phyloP scores from a whole-genome alignment of 257 asterid species.

The Solanum paucissectum region DNA sequence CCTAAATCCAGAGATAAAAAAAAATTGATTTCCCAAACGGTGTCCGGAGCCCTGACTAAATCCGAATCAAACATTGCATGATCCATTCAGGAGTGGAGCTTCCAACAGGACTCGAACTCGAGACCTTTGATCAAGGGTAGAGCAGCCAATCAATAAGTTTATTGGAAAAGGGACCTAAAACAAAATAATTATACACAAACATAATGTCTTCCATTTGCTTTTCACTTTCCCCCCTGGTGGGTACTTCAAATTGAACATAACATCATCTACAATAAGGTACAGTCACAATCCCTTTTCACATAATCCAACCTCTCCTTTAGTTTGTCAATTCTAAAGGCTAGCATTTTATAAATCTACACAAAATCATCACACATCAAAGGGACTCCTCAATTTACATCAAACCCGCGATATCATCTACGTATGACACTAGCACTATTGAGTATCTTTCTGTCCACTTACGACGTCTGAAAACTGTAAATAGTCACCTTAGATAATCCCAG shows the following conservation, averaged over 20 bases:
- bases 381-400: background rate
- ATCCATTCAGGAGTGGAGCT: too few species aligned
- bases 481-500: constrained; percentile 43
- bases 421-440: background rate
- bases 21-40: too few species aligned
- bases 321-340: background rate
- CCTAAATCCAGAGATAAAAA: too few species aligned
- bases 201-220: background rate
- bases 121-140: too few species aligned
- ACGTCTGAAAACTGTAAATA: background rate
- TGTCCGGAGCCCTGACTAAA: too few species aligned
- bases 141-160: background rate
- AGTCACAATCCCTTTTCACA: background rate
- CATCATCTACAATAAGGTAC: background rate
- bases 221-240: background rate
- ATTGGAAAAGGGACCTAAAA: background rate
- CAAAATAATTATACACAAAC: background rate
- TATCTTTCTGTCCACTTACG: background rate
- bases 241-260: constrained; percentile 1
- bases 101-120: too few species aligned
- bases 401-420: background rate
- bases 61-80: too few species aligned
- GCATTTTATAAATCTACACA: background rate
- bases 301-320: background rate
- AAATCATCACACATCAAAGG: background rate